phyloP scores from a whole-genome alignment of 2,329 filamentous ascomycete genomes.

The Cercospora janseana region DNA sequence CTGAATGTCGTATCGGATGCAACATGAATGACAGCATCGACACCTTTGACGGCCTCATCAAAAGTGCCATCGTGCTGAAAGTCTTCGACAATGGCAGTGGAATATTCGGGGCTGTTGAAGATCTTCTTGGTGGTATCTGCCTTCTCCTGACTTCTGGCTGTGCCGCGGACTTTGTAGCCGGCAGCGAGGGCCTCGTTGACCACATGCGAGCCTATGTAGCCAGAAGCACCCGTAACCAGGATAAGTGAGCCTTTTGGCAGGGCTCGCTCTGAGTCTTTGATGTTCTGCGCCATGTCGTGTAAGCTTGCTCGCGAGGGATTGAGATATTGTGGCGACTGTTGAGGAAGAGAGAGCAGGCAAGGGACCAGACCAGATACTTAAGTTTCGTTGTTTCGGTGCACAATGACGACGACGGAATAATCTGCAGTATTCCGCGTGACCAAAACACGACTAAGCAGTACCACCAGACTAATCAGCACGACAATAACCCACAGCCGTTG shows the following conservation, averaged over 20 bases:
- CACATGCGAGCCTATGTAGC: slow-evolving; percentile 33
- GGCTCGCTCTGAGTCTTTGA: slow-evolving; percentile 15
- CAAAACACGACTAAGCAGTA: too few species aligned
- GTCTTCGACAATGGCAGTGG: slow-evolving; percentile 24
- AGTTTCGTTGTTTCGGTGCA: too few species aligned
- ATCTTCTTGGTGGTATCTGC: slow-evolving; percentile 25
- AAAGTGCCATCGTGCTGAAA: slow-evolving; percentile 39
- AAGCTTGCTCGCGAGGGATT: too few species aligned
- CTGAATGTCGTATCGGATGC: slow-evolving; percentile 45
- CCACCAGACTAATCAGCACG: too few species aligned
- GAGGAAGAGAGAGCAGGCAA: not conserved
- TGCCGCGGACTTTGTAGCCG: slow-evolving; percentile 35
- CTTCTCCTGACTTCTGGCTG: slow-evolving; percentile 28
- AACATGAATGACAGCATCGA: slow-evolving; percentile 47
- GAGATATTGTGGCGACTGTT: not conserved
- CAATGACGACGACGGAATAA: too few species aligned
- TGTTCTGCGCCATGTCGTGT: slow-evolving; percentile 2
- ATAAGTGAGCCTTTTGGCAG: slow-evolving; percentile 32
- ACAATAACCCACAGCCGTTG: too few species aligned
- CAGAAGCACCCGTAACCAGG: slow-evolving; percentile 35
- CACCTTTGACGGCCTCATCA: slow-evolving; percentile 43
- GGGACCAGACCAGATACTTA: too few species aligned
- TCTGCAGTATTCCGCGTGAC: too few species aligned
- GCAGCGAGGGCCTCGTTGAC: slow-evolving; percentile 32
- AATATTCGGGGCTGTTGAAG: slow-evolving; percentile 26